phyloP scores from a whole-genome alignment of 2,329 filamentous ascomycete genomes.

The Immersiporthe knoxdaviesiana region DNA sequence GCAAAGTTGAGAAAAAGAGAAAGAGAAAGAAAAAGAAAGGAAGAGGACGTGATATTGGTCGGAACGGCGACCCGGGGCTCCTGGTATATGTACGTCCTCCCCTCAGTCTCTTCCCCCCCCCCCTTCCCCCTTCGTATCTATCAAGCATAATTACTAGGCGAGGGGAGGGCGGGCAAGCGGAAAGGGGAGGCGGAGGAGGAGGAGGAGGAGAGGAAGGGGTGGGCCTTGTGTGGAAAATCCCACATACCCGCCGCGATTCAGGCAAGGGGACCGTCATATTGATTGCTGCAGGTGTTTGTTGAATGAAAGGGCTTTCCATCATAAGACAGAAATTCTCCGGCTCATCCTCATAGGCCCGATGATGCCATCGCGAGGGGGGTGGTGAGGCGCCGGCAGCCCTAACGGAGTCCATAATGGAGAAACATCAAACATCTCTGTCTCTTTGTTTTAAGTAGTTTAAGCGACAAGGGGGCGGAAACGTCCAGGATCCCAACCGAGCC shows the following conservation, averaged over 20 bases:
- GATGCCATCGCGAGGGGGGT: constrained; percentile 22
- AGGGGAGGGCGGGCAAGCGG: constrained; percentile 9
- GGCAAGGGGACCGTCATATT: neutral
- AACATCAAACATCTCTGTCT: constrained; percentile 25
- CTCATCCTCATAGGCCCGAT: constrained; percentile 13
- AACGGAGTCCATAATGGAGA: constrained; percentile 19
- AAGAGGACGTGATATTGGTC: neutral
- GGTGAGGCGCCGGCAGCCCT: constrained; percentile 9
- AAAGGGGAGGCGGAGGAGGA: neutral
- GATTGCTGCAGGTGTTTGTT: constrained; percentile 11
- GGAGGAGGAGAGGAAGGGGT: neutral
- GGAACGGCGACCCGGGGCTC: constrained; percentile 3
- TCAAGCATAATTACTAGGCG: neutral
- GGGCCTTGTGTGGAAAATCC: neutral
- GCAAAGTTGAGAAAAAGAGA: constrained; percentile 4
- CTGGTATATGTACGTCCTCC: constrained; percentile 23
- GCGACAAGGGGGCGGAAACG: constrained; percentile 19
- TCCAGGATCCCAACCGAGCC: constrained; percentile 23
- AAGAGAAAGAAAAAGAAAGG: neutral
- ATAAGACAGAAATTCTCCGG: constrained; percentile 14
- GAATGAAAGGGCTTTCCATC: constrained; percentile 16
- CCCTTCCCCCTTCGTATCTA: neutral
- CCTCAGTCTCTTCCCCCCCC: neutral
- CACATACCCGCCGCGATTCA: neutral
- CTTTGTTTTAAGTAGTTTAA: too few relatives aligned